phyloP scores from a whole-genome alignment of 2,329 filamentous ascomycete genomes.

The Exophiala phaeomuriformis region DNA sequence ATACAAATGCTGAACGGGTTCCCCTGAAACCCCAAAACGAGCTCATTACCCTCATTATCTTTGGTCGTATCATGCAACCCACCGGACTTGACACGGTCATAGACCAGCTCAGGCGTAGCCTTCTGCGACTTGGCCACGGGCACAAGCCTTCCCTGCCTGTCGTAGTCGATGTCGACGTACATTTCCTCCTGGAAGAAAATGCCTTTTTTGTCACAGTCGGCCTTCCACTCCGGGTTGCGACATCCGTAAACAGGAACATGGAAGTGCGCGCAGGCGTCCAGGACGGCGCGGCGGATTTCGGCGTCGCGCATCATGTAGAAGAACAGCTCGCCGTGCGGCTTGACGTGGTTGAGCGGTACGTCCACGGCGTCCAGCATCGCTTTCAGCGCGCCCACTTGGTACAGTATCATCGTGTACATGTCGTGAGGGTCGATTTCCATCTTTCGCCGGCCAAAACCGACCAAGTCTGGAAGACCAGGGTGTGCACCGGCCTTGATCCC shows the following conservation, averaged over 20 bases:
- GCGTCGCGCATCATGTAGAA: conserved; percentile 47
- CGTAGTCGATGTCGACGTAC: conserved; percentile 52
- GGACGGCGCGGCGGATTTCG: conserved; percentile 46
- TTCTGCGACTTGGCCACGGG: conserved; percentile 31
- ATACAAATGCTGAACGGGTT: conserved; percentile 30
- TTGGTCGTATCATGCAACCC: conserved; percentile 18
- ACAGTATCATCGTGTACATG: conserved; percentile 50
- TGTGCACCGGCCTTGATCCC: conserved; percentile 54
- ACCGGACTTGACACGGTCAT: conserved; percentile 20
- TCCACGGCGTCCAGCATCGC: conserved; percentile 52
- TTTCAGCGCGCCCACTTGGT: conserved; percentile 56
- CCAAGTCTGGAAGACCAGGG: conserved; percentile 49
- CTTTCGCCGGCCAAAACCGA: conserved; percentile 56
- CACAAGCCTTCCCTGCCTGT: conserved; percentile 42
- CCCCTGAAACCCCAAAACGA: conserved; percentile 26
- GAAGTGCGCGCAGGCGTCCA: conserved; percentile 30
- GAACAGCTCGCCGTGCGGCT: conserved; percentile 49
- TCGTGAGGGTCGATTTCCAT: conserved; percentile 53
- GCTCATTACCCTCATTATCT: conserved; percentile 16
- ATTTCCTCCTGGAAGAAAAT: conserved; percentile 48
- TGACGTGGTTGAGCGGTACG: conserved; percentile 53
- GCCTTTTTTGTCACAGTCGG: conserved; percentile 46
- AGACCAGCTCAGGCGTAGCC: background rate
- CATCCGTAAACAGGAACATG: conserved; percentile 46
- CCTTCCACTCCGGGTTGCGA: conserved; percentile 47